Conservation (phyloP, 805 yeast genomes). For the Lachancea waltii region DNA sequence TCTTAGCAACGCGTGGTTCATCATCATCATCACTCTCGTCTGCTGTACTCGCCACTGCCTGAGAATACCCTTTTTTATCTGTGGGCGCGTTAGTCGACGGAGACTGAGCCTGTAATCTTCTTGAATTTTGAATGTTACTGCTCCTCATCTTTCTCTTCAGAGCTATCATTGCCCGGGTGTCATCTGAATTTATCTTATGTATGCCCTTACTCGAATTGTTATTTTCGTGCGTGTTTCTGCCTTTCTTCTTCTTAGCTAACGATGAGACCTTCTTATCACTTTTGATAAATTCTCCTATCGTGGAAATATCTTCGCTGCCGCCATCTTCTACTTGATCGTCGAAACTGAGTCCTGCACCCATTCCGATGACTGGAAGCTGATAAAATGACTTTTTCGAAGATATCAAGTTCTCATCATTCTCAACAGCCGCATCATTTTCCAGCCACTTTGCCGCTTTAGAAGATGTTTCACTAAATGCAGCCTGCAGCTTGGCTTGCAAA, state of each 20-base stretch:
- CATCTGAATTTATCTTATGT: slow-evolving; percentile 27
- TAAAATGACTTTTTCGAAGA: slow-evolving; percentile 23
- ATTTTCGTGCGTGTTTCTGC: slow-evolving; percentile 3
- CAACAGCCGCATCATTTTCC: neutral
- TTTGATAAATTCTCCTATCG: slow-evolving; percentile 32
- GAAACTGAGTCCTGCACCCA: slow-evolving; percentile 29
- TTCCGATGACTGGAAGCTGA: slow-evolving; percentile 29
- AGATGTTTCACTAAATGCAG: slow-evolving; percentile 19
- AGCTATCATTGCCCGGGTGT: slow-evolving; percentile 32
- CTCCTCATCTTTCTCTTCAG: slow-evolving; percentile 31
- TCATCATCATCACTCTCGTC: slow-evolving; percentile 15
- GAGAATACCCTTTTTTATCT: no score
- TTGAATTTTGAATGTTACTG: slow-evolving; percentile 13
- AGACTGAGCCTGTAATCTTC: neutral
- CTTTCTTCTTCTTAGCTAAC: slow-evolving; percentile 27
- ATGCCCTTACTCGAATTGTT: slow-evolving; percentile 13
- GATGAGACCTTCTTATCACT: slow-evolving; percentile 31
- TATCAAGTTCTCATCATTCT: slow-evolving; percentile 1
- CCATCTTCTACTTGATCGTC: slow-evolving; percentile 2
- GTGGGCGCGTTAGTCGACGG: neutral
- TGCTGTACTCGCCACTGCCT: no score
- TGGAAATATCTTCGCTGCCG: slow-evolving; percentile 23
- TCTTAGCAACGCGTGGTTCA: slow-evolving; percentile 13
- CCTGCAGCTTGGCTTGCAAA: slow-evolving; percentile 30
- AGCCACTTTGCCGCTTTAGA: slow-evolving; percentile 29